phyloP scores from a whole-genome alignment of 2,329 filamentous ascomycete genomes.

The Cladosporium austrohemisphaericum region DNA sequence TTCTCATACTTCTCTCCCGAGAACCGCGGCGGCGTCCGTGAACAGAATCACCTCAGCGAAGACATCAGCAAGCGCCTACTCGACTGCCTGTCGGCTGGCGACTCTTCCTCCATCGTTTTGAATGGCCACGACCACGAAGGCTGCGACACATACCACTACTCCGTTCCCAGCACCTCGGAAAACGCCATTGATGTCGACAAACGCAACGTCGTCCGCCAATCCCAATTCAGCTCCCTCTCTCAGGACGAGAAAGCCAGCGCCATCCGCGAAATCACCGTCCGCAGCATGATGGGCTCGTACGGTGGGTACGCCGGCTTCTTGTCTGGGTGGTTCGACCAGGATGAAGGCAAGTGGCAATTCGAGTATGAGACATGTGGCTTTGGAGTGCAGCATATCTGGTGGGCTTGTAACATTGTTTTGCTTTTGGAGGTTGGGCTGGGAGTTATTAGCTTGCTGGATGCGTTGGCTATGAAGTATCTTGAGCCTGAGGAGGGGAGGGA shows the following conservation, averaged over 20 bases:
- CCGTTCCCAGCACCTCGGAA: slow-evolving; percentile 18
- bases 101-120: slow-evolving; percentile 76
- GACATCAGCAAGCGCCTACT: slow-evolving; percentile 53
- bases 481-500: neutral
- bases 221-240: neutral
- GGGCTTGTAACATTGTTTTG: slow-evolving; percentile 77
- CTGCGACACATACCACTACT: slow-evolving; percentile 84
- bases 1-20: slow-evolving; percentile 70
- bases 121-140: slow-evolving; percentile 96
- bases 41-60: slow-evolving; percentile 84
- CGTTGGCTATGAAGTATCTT: neutral
- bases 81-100: slow-evolving; percentile 71
- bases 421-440: slow-evolving; percentile 43
- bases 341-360: slow-evolving; percentile 70
- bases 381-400: slow-evolving; percentile 91
- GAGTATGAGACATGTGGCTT: slow-evolving; percentile 75
- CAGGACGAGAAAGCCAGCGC: neutral
- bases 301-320: slow-evolving; percentile 87
- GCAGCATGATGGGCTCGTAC: slow-evolving; percentile 98
- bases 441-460: slow-evolving; percentile 9
- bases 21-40: slow-evolving; percentile 68
- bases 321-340: slow-evolving; percentile 81
- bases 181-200: neutral
- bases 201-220: neutral
- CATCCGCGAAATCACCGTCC: slow-evolving; percentile 83